phyloP scores from a whole-genome alignment of 2,329 filamentous ascomycete genomes.

The Setomelanomma holmii region DNA sequence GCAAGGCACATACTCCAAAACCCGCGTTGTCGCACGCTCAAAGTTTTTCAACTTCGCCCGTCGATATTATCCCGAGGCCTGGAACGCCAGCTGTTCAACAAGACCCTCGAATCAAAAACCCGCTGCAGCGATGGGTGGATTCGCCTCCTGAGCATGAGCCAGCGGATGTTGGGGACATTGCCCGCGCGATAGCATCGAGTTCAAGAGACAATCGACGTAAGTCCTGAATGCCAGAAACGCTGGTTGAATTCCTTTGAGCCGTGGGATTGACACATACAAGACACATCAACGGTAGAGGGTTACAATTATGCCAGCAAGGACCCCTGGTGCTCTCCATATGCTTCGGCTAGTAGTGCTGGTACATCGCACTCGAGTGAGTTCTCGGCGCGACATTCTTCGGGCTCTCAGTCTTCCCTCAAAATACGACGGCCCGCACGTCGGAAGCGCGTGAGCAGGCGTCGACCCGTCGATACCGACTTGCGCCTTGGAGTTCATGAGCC shows the following conservation, averaged over 20 bases:
- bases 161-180: conserved; percentile 29
- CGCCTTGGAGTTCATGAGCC: conserved; percentile 17
- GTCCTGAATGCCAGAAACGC: background rate
- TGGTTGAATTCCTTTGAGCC: background rate
- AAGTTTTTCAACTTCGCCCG: conserved; percentile 11
- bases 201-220: conserved; percentile 11
- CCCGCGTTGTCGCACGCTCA: conserved; percentile 14
- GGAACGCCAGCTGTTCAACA: conserved; percentile 26
- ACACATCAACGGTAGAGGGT: background rate
- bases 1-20: conserved; percentile 20
- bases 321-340: conserved; percentile 19
- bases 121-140: conserved; percentile 37
- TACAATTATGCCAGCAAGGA: conserved; percentile 7
- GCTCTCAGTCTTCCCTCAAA: conserved; percentile 24
- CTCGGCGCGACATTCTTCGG: conserved; percentile 20
- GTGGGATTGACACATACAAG: conserved; percentile 1
- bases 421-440: conserved; percentile 15
- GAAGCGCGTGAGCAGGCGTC: conserved; percentile 14
- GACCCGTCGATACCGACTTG: conserved; percentile 16
- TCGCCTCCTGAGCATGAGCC: conserved; percentile 39
- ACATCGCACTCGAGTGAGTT: conserved; percentile 33
- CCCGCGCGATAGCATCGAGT: conserved; percentile 29
- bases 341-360: conserved; percentile 29
- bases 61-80: conserved; percentile 32
- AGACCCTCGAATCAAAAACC: conserved; percentile 17